Evolutionary conservation across 768 basidiomycete species (phyloP).

Genomic region (Chiua virens): DNA sequence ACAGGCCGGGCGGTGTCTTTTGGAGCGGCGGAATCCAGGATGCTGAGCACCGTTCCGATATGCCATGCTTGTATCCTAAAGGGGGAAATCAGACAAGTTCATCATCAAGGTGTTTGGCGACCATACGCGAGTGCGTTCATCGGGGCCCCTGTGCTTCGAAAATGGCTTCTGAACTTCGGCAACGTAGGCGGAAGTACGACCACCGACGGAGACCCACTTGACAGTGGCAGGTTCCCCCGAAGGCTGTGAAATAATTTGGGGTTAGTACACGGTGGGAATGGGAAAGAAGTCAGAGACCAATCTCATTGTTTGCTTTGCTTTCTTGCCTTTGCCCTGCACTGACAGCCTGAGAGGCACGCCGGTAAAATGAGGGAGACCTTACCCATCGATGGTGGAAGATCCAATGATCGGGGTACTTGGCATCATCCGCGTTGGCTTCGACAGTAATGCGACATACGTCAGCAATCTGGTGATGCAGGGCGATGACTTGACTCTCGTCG

Average conservation of each 20-base stretch:
- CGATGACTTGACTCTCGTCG: slow-evolving; percentile 44
- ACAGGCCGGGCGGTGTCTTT: slow-evolving; percentile 4
- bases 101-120: background rate
- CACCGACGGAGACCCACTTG: slow-evolving; percentile 73
- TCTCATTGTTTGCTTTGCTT: slow-evolving; percentile 43
- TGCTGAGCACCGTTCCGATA: background rate
- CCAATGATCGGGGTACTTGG: slow-evolving; percentile 67
- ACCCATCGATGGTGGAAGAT: slow-evolving; percentile 73
- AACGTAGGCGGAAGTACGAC: slow-evolving; percentile 75
- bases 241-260: slow-evolving; percentile 42
- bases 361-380: background rate
- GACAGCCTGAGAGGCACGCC: slow-evolving; percentile 13
- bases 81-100: background rate
- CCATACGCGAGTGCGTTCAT: background rate
- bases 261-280: slow-evolving; percentile 1
- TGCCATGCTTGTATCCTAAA: background rate
- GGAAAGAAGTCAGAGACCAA: slow-evolving; percentile 37
- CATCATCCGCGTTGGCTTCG: slow-evolving; percentile 66
- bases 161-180: slow-evolving; percentile 53
- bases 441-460: slow-evolving; percentile 63
- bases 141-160: background rate
- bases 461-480: slow-evolving; percentile 51
- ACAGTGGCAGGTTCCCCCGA: slow-evolving; percentile 71
- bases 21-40: background rate
- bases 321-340: slow-evolving; percentile 60